Evolutionary conservation across 371 early-diverging fungal genomes (phyloP).

Genomic region (Mucor circinelloides): DNA sequence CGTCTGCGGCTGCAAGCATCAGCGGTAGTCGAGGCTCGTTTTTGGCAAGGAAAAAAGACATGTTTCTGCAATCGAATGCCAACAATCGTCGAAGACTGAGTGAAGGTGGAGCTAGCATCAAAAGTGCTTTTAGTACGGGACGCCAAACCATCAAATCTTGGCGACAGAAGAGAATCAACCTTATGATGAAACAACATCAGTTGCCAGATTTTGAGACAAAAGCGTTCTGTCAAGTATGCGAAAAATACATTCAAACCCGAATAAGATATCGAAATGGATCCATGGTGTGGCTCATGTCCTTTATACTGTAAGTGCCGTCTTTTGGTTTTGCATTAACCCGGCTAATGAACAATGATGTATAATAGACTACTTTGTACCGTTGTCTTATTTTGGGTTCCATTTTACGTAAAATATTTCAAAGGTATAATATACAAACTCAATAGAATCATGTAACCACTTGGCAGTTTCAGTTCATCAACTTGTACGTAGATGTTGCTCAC

Average conservation of each 20-base stretch:
- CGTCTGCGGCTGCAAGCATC: no score
- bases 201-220: slow-evolving; percentile 46
- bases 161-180: slow-evolving; percentile 22
- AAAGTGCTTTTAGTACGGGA: slow-evolving; percentile 6
- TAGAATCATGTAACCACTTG: neutral
- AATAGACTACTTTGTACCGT: slow-evolving; percentile 41
- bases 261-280: slow-evolving; percentile 43
- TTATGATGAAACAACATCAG: slow-evolving; percentile 20
- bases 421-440: slow-evolving; percentile 17
- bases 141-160: slow-evolving; percentile 18
- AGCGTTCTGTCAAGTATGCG: slow-evolving; percentile 36
- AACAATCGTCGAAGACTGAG: neutral
- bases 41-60: neutral
- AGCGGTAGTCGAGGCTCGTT: neutral
- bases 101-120: slow-evolving; percentile 1
- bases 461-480: neutral
- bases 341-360: neutral
- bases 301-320: slow-evolving; percentile 34
- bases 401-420: slow-evolving; percentile 53
- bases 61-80: neutral
- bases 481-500: slow-evolving; percentile 38
- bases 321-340: no score
- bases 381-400: slow-evolving; percentile 44
- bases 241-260: slow-evolving; percentile 38
- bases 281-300: slow-evolving; percentile 35